These are phyloP conservation scores for Trichoderma sp. DNA, from an alignment of 2,329 filamentous ascomycete genomes.

Conservation along the genomic window DNA sequence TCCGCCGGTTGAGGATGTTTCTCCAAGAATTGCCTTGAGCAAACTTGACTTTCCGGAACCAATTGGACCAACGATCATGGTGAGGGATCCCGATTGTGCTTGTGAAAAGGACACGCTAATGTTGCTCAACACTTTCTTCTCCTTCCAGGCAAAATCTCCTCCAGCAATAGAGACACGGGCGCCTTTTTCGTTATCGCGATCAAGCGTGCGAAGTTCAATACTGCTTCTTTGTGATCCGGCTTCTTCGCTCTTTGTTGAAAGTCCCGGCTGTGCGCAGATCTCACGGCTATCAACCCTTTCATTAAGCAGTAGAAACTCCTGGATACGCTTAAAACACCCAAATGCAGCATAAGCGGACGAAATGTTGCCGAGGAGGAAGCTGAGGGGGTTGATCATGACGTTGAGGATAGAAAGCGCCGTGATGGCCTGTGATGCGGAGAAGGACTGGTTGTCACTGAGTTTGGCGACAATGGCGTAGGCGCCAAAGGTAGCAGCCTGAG, in stretches of 20 bases:
- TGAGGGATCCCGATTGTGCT: conserved; percentile 27
- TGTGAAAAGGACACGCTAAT: conserved; percentile 27
- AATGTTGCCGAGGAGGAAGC: conserved; percentile 28
- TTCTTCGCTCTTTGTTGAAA: background rate
- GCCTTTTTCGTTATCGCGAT: background rate
- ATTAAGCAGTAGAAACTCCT: conserved; percentile 30
- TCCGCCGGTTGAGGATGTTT: conserved; percentile 26
- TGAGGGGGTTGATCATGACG: conserved; percentile 32
- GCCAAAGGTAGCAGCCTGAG: conserved; percentile 33
- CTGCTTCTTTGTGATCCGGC: background rate
- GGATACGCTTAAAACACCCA: conserved; percentile 34
- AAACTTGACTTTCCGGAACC: conserved; percentile 35
- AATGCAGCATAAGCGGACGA: conserved; percentile 29
- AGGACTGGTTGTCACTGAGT: conserved; percentile 26
- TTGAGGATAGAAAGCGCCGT: conserved; percentile 33
- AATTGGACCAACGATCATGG: conserved; percentile 34
- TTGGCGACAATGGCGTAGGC: conserved; percentile 33
- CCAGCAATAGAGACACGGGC: conserved; percentile 24
- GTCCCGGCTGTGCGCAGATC: conserved; percentile 16
- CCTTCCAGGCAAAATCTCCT: conserved; percentile 31
- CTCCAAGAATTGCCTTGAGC: conserved; percentile 33
- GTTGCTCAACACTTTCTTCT: conserved; percentile 27
- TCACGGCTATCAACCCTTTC: conserved; percentile 29
- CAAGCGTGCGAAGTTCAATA: conserved; percentile 20
- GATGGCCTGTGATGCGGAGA: conserved; percentile 33